Base-by-base conservation (phyloP, 176 grass and related monocot genomes). In the Cenchrus purpureus region DNA sequence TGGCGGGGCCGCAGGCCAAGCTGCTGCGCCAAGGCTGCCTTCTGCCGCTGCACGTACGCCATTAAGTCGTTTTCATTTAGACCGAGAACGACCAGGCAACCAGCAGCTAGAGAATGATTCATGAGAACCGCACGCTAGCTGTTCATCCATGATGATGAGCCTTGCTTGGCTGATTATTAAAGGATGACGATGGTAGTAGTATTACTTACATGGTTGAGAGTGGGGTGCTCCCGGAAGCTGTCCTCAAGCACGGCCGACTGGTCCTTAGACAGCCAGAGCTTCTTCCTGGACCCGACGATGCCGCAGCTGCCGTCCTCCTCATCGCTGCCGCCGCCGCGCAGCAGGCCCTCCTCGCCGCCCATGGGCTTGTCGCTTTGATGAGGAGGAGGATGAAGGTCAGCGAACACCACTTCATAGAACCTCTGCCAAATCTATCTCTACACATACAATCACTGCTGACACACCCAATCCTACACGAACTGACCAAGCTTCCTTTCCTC, bases 221-320 rank as follows among this genome's bases (percentile, higher is more conserved):
- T 25, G 25, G 25, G 25, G 25, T 25, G 25, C 25, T 25, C 25
- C 71, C 92, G 84, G 87, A 97, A 97, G 85, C 89, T 91, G 49
- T 97, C 91, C 84, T 97, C 94, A 7, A 97, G 91, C 53, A 97
- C 87, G 17, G 79, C 91, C 4, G 91, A 90, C 67, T 97, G 92
- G 77, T 97, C 91, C 83, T 94, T 97, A 59, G 94, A 97, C 68
- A 97, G 51, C 15, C 91, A 85, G 73, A 97, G 88, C 80, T 97
- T 97, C 85, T 97, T 97, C 68, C 91, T 80, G 16, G 91, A 97
- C 19, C 94, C 94, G 34, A 90, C 91, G 28, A 83, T 78, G 6
- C 89, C 79, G 79, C 73, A 83, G 42, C 87, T 87, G 0, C 91
- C 89, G 44, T 97, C 94, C 64, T 94, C 94, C 13, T 97, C 91